Conservation (phyloP, 768 basidiomycete genomes). For the Boletus insuetus region DNA sequence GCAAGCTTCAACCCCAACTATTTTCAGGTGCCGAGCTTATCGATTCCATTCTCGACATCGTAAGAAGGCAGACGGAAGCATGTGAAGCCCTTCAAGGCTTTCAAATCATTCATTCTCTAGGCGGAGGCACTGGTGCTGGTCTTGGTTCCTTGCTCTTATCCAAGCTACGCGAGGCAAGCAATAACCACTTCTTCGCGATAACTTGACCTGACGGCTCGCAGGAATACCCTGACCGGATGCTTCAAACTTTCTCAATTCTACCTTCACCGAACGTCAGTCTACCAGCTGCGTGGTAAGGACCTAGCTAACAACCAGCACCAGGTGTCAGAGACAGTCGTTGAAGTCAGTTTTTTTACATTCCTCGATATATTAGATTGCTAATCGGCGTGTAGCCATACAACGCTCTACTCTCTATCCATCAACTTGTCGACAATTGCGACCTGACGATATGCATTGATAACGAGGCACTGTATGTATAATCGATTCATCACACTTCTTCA, state of each 20-base stretch:
- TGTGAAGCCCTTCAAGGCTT: constrained; percentile 91
- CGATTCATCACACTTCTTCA: neutral
- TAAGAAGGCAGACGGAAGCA: constrained; percentile 75
- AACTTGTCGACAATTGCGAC: constrained; percentile 87
- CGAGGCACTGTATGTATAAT: constrained; percentile 64
- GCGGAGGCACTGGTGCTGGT: constrained; percentile 89
- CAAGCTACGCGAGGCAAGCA: constrained; percentile 73
- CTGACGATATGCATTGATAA: constrained; percentile 85
- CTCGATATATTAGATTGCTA: neutral
- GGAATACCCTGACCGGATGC: constrained; percentile 52
- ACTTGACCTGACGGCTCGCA: constrained; percentile 32
- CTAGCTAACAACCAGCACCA: constrained; percentile 16
- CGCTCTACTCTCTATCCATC: constrained; percentile 78
- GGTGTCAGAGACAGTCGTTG: constrained; percentile 51
- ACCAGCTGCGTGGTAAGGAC: neutral
- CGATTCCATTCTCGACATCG: constrained; percentile 78
- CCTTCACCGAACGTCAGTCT: constrained; percentile 53
- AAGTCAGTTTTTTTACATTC: constrained; percentile 35
- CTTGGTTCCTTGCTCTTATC: constrained; percentile 77
- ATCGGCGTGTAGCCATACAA: constrained; percentile 66
- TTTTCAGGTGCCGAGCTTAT: constrained; percentile 82
- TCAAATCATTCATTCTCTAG: constrained; percentile 85
- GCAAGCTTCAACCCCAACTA: neutral
- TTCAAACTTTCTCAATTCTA: constrained; percentile 52
- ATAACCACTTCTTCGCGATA: neutral